Evolutionary conservation across 176 grass and related monocot genomes (phyloP), one percentile per base, ranked within the genome.

Genomic region (Coix lacrymajobi): DNA sequence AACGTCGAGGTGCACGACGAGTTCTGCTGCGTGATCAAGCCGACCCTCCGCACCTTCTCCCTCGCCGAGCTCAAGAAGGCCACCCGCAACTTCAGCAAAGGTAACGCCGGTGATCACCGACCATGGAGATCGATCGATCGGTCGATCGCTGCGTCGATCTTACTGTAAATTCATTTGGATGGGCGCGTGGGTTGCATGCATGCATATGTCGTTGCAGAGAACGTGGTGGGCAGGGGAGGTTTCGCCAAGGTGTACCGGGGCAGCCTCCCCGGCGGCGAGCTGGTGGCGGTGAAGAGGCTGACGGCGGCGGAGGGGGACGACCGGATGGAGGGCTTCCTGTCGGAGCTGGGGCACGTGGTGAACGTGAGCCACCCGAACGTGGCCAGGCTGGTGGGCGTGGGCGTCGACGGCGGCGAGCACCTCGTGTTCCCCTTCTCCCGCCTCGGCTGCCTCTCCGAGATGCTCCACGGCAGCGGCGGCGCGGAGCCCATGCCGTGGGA

Each of bases 331-430:
- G 94, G 83, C 56, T 98, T 98, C 84, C 86, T 98, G 22, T 43
- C 85, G 2, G 96, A 98, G 79, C 74, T 98, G 22, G 95, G 95
- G 3, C 88, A 88, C 66, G 74, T 89, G 8, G 79, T 89, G 3
- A 94, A 93, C 62, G 78, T 95, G 29, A 81, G 88, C 70, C 96
- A 98, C 70, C 90, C 96, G 1, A 98, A 98, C 76, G 81, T 90
- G 6, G 87, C 90, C 0, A 91, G 85, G 66, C 83, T 95, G 7
- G 73, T 98, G 0, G 92, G 92, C 17, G 92, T 95, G 1, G 85
- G 92, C 73, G 79, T 88, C 60, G 92, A 98, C 72, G 96, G 87
- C 68, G 92, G 96, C 26, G 82, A 92, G 82, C 82, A 95, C 86
- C 90, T 98, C 37, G 90, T 98, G 36, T 83, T 98, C 77, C 81